Base-by-base conservation (phyloP, 192 early-diverging fungal genomes). In the Pilobolus umbonatus region DNA sequence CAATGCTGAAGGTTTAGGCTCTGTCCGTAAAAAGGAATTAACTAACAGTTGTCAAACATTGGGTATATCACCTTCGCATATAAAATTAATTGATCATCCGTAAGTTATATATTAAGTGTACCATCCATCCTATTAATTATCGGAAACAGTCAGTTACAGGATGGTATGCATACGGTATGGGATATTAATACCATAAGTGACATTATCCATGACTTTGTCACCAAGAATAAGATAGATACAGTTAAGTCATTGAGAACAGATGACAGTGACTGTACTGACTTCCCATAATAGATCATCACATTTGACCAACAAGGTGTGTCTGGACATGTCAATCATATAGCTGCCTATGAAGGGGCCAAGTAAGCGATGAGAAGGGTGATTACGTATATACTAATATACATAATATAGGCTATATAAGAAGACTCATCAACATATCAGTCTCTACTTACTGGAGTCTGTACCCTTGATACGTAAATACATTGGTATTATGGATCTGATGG, bases 291-390 rank as follows among this genome's bases (percentile, higher is more conserved):
- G 81, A 78, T 95, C 19, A 80, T 95, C 21, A 98, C 95, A 0
- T 98, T 96, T 76, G 95, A 98, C 69, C 64, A 77, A 7, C 64
- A 79, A 22, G 95, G 95, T 1, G 80, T 98, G 32, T 93, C 91
- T n/a, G 90, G 89, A 0, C 95, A 98, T 59, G 71, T 77, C 35
- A 98, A 98, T 70, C 95, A 98, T 65, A 76, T 85, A 45, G 85
- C 93, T 7, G 72, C 81, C 17, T 92, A 85, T 61, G 73, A 83
- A 57, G 95, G 92, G 43, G 74, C 75, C 29, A 81, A 69, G 78
- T 79, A 73, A 69, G 61, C 34, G 11, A 35, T 8, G 6, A 35
- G 5, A 11, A 35, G 34, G 34, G 34, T 8, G 11, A 8, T 8
- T 35, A 42, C 19, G 19, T 3, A 42, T 42, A 17, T 4, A 15